Percentiles rank a stretch among this genome's conserved stretches.
Conservation (phyloP, 129 eudicot genomes). For the Pulicaria dysenterica region DNA sequence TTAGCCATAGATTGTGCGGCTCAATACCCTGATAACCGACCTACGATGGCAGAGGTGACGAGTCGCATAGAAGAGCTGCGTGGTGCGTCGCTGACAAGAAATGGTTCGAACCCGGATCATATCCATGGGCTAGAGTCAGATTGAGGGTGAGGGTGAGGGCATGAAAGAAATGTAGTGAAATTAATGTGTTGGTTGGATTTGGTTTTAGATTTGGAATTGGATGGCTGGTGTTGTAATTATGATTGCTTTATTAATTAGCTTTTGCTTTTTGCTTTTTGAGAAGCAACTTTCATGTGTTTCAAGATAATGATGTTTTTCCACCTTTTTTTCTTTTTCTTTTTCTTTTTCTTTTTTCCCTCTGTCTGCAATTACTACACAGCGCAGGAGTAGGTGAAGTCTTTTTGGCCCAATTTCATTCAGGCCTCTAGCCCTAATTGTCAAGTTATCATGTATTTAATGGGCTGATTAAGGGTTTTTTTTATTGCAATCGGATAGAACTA, state of each 20-base stretch:
- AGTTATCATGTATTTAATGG: too few relatives aligned
- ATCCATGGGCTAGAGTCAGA: conserved; percentile 38
- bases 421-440: too few relatives aligned
- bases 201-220: not conserved
- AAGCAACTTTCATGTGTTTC: conserved; percentile 26
- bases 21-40: conserved; percentile 83
- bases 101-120: conserved; percentile 34
- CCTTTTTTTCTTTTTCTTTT: not conserved
- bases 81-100: conserved; percentile 29
- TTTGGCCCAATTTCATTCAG: not conserved
- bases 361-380: not conserved
- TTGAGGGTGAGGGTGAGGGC: conserved; percentile 6
- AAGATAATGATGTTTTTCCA: conserved; percentile 23
- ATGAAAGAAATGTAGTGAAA: conserved; percentile 21
- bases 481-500: too few relatives aligned
- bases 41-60: conserved; percentile 62
- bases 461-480: too few relatives aligned
- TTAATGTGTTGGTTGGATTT: conserved; percentile 29
- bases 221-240: conserved; percentile 29
- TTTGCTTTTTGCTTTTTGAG: conserved; percentile 18
- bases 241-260: conserved; percentile 23
- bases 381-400: not conserved
- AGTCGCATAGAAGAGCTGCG: conserved; percentile 59
- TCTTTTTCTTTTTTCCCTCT: not conserved
- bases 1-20: conserved; percentile 84